phyloP scores from a whole-genome alignment of 2,329 filamentous ascomycete genomes.

The Pseudogymnoascus sp. region DNA sequence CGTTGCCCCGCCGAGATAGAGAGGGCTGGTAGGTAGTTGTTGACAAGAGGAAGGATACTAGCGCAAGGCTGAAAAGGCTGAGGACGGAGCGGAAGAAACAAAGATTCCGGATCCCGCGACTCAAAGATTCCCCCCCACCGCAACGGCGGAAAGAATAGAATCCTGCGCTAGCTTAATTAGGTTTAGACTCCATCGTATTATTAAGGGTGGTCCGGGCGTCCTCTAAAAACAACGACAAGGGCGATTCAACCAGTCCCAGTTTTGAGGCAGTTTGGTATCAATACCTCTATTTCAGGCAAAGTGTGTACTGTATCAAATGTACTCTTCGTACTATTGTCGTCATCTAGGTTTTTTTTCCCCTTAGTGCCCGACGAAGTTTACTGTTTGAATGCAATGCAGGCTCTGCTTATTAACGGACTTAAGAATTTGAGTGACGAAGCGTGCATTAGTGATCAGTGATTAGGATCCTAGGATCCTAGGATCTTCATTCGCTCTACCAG shows the following conservation, averaged over 20 bases:
- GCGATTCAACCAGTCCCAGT: neutral
- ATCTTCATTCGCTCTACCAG: neutral
- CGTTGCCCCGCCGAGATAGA: neutral
- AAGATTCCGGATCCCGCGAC: neutral
- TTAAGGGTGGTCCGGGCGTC: neutral
- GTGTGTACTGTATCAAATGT: neutral
- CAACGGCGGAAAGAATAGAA: neutral
- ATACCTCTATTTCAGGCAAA: neutral
- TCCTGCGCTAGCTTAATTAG: neutral
- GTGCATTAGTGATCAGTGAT: conserved; percentile 1
- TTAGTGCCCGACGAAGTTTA: neutral
- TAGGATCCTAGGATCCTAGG: neutral
- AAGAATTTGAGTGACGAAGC: neutral
- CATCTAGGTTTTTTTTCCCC: neutral
- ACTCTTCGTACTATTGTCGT: neutral
- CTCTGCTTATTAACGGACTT: conserved; percentile 1
- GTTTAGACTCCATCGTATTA: neutral
- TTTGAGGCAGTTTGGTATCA: neutral
- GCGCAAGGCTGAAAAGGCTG: conserved; percentile 6
- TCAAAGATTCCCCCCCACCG: neutral
- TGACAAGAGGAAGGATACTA: neutral
- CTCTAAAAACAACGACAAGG: neutral
- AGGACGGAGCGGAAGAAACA: neutral
- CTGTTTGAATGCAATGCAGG: neutral
- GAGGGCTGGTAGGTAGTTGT: neutral